Evolutionary conservation across 2,329 filamentous ascomycete species (phyloP).

Genomic region (Stenocarpella maydis): DNA sequence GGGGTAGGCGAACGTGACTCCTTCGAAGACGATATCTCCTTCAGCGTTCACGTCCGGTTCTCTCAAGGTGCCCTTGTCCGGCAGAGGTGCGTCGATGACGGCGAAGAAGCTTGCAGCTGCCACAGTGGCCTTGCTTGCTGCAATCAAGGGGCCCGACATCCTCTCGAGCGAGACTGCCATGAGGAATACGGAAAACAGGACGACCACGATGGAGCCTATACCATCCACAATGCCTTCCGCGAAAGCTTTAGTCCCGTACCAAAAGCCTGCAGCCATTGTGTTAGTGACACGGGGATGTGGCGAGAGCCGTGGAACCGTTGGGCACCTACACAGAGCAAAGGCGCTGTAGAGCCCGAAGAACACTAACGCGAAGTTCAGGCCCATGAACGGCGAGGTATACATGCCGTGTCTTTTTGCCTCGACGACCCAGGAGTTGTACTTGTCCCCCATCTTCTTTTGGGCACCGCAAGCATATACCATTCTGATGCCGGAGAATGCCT

Average conservation of each 20-base stretch:
- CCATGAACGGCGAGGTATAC: slow-evolving; percentile 58
- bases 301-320: neutral
- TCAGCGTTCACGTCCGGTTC: slow-evolving; percentile 58
- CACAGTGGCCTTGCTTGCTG: slow-evolving; percentile 64
- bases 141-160: slow-evolving; percentile 66
- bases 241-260: slow-evolving; percentile 65
- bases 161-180: slow-evolving; percentile 64
- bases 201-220: slow-evolving; percentile 64
- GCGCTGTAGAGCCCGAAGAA: slow-evolving; percentile 63
- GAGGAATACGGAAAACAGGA: slow-evolving; percentile 67
- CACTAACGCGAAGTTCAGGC: slow-evolving; percentile 61
- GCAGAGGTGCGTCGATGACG: slow-evolving; percentile 58
- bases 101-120: slow-evolving; percentile 66
- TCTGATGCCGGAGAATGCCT: slow-evolving; percentile 65
- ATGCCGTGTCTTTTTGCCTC: slow-evolving; percentile 60
- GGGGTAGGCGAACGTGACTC: slow-evolving; percentile 78
- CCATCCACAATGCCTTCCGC: slow-evolving; percentile 55
- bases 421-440: slow-evolving; percentile 64
- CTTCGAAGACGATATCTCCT: slow-evolving; percentile 66
- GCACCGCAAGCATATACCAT: slow-evolving; percentile 72
- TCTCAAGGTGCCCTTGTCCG: slow-evolving; percentile 50
- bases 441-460: slow-evolving; percentile 60
- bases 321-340: slow-evolving; percentile 5
- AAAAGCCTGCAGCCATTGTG: slow-evolving; percentile 61
- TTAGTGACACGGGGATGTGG: neutral